Evolutionary conservation across 148 eudicot genomes (phyloP), one percentile per base, ranked within the genome.

Genomic region (Fagopyrum tataricum): DNA sequence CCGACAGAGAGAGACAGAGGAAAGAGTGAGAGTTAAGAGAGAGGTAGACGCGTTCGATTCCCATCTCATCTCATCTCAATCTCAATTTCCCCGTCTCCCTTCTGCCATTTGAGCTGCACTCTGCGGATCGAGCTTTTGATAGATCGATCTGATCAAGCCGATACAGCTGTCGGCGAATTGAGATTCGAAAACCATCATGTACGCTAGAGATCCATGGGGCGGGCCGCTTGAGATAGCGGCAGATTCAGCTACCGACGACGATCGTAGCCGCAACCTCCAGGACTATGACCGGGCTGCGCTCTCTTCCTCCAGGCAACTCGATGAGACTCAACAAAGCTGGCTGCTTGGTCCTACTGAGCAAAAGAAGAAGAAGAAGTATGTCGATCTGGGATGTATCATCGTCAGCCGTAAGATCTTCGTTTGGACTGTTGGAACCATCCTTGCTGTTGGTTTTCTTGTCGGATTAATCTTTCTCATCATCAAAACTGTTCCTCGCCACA

Each of bases 301-400:
- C 26, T 78, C 85, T 0, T 55, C 61, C 6, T 89, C 94, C 51
- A 78, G 90, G 47, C 91, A 87, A 43, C 80, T 94, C 3, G 98
- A 94, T 39, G 98, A 94, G 81, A 94, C 98, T 0, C 98, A 94
- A 78, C 98, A 94, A 80, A 91, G 97, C 81, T 94, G 98, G 98
- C 81, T 91, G 7, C 75, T 94, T 44, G 97, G 97, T 6, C 97
- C 98, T 0, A 80, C 87, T 1, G 97, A 91, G 78, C 89, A 87
- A 79, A 89, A 91, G 88, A 91, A 94, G 82, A 83, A 83, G 90
- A 94, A 87, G 80, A 94, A 84, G 85, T 91, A 94, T 31, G 97
- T 94, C n/a, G 97, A 94, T 85, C 88, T 94, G 11, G 98, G 98
- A 0, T 94, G 93, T 67, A 75, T 94, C 67, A 83, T 91, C 71